phyloP scores from a whole-genome alignment of 345 rosid genomes.

The Populus ilicifolia region DNA sequence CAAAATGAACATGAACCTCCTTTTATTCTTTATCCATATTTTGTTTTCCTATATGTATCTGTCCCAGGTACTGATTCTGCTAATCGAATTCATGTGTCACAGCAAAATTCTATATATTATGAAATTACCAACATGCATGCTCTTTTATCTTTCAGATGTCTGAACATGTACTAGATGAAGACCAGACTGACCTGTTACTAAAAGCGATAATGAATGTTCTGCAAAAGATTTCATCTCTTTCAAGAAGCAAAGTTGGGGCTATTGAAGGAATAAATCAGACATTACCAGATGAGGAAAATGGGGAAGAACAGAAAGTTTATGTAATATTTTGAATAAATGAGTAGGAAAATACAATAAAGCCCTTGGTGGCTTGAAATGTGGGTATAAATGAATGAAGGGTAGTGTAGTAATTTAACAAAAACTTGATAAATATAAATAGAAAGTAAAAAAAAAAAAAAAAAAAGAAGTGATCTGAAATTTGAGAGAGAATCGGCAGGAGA shows the following conservation, averaged over 20 bases:
- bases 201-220: constrained; percentile 1
- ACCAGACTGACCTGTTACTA: constrained; percentile 3
- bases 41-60: background rate
- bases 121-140: background rate
- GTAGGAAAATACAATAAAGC: no score
- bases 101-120: background rate
- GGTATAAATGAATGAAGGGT: no score
- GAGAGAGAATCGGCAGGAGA: no score
- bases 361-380: no score
- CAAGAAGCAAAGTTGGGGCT: background rate
- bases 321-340: no score
- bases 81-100: background rate
- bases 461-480: no score
- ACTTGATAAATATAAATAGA: no score
- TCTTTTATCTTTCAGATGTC: constrained; percentile 12
- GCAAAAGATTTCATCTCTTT: background rate
- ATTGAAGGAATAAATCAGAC: background rate
- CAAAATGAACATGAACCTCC: background rate
- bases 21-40: no score
- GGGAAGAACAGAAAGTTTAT: constrained; percentile 1
- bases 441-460: no score
- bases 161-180: constrained; percentile 1
- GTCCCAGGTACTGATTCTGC: background rate
- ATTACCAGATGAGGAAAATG: background rate
- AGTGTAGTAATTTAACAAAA: no score